phyloP scores from a whole-genome alignment of 495 filamentous ascomycete genomes.

The Sporormia fimetaria region DNA sequence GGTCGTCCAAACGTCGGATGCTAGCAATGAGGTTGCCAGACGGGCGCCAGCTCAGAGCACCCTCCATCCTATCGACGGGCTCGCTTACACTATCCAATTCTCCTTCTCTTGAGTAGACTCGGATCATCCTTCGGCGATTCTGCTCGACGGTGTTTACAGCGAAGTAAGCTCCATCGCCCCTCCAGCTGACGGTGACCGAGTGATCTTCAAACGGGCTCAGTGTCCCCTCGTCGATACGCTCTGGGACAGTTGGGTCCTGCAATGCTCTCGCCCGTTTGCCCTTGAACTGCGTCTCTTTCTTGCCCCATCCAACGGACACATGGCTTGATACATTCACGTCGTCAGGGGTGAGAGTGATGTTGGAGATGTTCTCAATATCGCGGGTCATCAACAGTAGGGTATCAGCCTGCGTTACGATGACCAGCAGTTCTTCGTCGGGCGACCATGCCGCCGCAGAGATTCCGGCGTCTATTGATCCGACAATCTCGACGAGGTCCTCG shows the following conservation, averaged over 20 bases:
- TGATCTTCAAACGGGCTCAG: slow-evolving; percentile 61
- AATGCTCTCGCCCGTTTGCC: slow-evolving; percentile 84
- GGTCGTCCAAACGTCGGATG: slow-evolving; percentile 58
- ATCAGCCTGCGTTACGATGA: slow-evolving; percentile 63
- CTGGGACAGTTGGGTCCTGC: slow-evolving; percentile 86
- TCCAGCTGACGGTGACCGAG: slow-evolving; percentile 69
- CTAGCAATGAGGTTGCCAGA: slow-evolving; percentile 79
- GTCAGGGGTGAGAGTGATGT: slow-evolving; percentile 55
- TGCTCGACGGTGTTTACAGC: slow-evolving; percentile 68
- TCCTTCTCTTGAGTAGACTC: slow-evolving; percentile 84
- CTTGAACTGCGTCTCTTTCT: slow-evolving; percentile 95
- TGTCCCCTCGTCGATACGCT: slow-evolving; percentile 76
- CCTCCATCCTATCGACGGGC: slow-evolving; percentile 81
- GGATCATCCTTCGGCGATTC: slow-evolving; percentile 58
- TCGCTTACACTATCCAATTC: slow-evolving; percentile 84
- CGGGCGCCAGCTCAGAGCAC: slow-evolving; percentile 81
- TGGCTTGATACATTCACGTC: slow-evolving; percentile 85
- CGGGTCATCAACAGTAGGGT: slow-evolving; percentile 89
- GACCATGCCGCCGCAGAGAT: slow-evolving; percentile 89
- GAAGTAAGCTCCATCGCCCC: slow-evolving; percentile 86
- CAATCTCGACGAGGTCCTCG: slow-evolving; percentile 77
- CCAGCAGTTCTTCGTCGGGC: slow-evolving; percentile 83
- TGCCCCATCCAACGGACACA: slow-evolving; percentile 97
- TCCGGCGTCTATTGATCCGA: slow-evolving; percentile 84
- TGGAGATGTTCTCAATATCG: slow-evolving; percentile 70